Evolutionary conservation across 495 filamentous ascomycete genomes (phyloP), one percentile per base, ranked within the genome.

Genomic region (Chaetomium tenue): DNA sequence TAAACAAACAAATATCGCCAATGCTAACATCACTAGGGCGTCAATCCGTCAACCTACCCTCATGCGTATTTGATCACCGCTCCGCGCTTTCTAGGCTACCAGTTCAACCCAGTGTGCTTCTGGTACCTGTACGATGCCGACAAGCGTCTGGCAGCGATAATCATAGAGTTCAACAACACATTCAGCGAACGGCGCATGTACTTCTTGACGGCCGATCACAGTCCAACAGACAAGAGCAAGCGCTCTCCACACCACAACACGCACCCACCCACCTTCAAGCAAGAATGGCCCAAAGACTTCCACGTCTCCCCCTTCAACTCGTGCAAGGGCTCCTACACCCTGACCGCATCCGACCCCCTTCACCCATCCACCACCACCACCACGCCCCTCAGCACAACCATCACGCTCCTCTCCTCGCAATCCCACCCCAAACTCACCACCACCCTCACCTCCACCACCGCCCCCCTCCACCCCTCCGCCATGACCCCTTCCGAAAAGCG

Each of bases 101-200:
- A 84, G 18, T 90, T 90, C 74, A 91, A 90, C 67, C 89, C 89
- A 0, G 87, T 91, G 16, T 91, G 87, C 11, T 90, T 91, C 74
- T 93, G 90, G 87, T 91, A 92, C 65, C 78, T 93, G 9, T 93
- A 93, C 70, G 81, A 82, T 23, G 65, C 76, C 7, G 68, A 83
- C 5, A 78, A 81, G 57, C 75, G 81, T n/a, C 79, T 93, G 33
- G 80, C 81, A 48, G 84, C 85, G 28, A 83, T 91, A 73, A 83
- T 93, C 42, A 66, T 91, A 18, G 90, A 93, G 69, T 87, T 92
- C 48, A 91, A 90, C 70, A 91, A 92, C 65, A 91, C 88, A 0
- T 91, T 90, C 70, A 84, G 82, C 60, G 89, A 93, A 74, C 84
- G 87, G 58, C 79, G 88, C 20, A 84, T 86, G 69, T 88, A 89